Conservation (phyloP, 139 green algal species). For the Coelastrella sp. region DNA sequence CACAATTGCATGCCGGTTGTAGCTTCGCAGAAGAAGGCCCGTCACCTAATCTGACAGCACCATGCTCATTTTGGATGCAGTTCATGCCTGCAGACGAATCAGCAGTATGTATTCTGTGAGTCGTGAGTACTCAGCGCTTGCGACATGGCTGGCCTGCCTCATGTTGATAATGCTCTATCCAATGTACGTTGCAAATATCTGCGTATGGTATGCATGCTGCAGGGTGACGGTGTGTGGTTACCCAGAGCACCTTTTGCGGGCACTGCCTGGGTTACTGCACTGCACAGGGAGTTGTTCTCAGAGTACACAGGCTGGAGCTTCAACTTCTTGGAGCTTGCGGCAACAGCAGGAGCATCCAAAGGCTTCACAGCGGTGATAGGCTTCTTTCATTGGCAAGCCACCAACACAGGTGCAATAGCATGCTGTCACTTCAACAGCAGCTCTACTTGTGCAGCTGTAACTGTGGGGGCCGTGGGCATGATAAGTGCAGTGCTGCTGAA, state of each 20-base stretch:
- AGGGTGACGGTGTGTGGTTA: constrained; percentile 50
- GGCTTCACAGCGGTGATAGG: constrained; percentile 37
- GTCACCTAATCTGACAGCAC: too few relatives aligned
- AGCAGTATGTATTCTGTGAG: too few relatives aligned
- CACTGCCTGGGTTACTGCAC: constrained; percentile 2
- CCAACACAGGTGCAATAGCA: constrained; percentile 36
- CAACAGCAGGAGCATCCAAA: constrained; percentile 32
- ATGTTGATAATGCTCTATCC: background rate
- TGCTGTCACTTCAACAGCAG: background rate
- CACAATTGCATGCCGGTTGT: too few relatives aligned
- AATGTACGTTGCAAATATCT: too few relatives aligned
- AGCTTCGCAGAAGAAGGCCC: too few relatives aligned
- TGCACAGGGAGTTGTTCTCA: constrained; percentile 38
- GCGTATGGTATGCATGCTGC: background rate
- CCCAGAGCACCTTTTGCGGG: constrained; percentile 30
- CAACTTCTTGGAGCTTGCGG: constrained; percentile 32
- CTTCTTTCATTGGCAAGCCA: constrained; percentile 45
- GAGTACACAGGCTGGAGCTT: constrained; percentile 39
- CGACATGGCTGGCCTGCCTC: background rate
- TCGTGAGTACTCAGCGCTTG: too few relatives aligned
- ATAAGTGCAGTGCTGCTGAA: too few relatives aligned
- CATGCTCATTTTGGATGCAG: too few relatives aligned
- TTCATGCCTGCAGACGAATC: too few relatives aligned
- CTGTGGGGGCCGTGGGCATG: too few relatives aligned
- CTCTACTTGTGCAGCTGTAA: background rate